Conservation (phyloP, 495 filamentous ascomycete genomes). For the Sphaerosporella brunnea region DNA sequence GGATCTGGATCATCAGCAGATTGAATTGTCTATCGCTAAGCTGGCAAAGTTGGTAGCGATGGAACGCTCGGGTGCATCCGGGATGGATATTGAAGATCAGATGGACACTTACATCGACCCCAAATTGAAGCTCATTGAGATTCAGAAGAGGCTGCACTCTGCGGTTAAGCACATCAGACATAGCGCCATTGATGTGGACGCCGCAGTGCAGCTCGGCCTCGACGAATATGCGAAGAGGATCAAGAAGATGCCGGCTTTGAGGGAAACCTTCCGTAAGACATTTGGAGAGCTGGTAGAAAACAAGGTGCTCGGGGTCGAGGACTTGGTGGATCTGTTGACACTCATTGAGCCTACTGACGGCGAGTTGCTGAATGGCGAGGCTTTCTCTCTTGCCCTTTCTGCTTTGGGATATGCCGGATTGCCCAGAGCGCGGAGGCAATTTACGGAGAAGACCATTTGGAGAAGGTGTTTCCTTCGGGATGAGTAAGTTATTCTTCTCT, state of each 20-base stretch:
- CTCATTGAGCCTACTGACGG: constrained; percentile 39
- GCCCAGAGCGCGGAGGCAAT: constrained; percentile 35
- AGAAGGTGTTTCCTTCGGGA: constrained; percentile 61
- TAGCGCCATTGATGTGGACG: constrained; percentile 57
- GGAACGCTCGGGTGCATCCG: constrained; percentile 17
- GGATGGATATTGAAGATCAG: constrained; percentile 28
- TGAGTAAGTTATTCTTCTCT: constrained; percentile 49
- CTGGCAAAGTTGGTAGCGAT: constrained; percentile 49
- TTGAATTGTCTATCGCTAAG: constrained; percentile 76
- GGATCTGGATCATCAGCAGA: constrained; percentile 74
- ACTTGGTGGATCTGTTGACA: constrained; percentile 68
- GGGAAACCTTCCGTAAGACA: constrained; percentile 43
- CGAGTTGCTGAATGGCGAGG: constrained; percentile 9
- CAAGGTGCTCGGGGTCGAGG: constrained; percentile 44
- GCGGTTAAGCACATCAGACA: constrained; percentile 35
- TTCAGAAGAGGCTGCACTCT: constrained; percentile 59
- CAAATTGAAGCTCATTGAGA: constrained; percentile 43
- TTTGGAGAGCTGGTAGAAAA: constrained; percentile 49
- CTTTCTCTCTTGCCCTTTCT: constrained; percentile 56
- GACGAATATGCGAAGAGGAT: constrained; percentile 43
- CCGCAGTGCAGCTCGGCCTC: constrained; percentile 55
- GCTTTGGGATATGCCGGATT: constrained; percentile 42
- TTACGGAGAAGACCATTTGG: constrained; percentile 59
- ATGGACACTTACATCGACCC: constrained; percentile 35
- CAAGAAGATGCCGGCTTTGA: constrained; percentile 44